Conservation (phyloP, 306 rosid genomes). For the Astragalus glycyphyllos region DNA sequence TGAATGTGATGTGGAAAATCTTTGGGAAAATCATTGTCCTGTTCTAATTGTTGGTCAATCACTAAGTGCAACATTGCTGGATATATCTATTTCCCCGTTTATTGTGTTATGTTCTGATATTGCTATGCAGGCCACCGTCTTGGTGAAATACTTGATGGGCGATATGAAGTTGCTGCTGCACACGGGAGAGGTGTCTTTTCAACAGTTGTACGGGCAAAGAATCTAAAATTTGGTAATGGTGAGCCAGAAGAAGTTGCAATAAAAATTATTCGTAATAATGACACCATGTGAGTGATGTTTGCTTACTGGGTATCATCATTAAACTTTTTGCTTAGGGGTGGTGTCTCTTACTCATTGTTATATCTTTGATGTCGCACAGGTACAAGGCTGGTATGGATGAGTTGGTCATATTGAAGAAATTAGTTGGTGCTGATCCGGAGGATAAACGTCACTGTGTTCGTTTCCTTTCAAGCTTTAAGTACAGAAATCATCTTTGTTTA, state of each 20-base stretch:
- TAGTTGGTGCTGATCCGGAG: constrained; percentile 99
- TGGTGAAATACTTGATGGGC: constrained; percentile 94
- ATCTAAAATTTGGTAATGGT: constrained; percentile 71
- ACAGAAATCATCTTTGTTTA: constrained; percentile 98
- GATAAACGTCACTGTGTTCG: constrained; percentile 99
- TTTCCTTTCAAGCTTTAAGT: constrained; percentile 95
- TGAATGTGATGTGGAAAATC: constrained; percentile 13
- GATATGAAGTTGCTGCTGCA: constrained; percentile 93
- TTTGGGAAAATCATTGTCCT: background rate
- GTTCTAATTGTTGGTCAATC: constrained; percentile 10
- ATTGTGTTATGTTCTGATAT: constrained; percentile 30
- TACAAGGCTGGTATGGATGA: constrained; percentile 99
- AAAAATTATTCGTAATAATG: constrained; percentile 94
- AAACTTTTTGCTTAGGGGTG: constrained; percentile 12
- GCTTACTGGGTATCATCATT: constrained; percentile 21
- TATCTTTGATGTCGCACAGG: constrained; percentile 58
- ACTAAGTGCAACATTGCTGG: background rate
- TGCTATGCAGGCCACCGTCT: constrained; percentile 75
- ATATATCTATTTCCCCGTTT: constrained; percentile 15
- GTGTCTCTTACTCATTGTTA: constrained; percentile 31
- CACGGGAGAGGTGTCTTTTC: constrained; percentile 99
- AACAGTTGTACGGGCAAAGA: constrained; percentile 91
- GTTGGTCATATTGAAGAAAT: constrained; percentile 85
- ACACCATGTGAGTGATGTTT: constrained; percentile 78
- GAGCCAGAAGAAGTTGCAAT: constrained; percentile 98